Evolutionary conservation across 202 grass and related monocot species (phyloP), one percentile per base, ranked within the genome.

Genomic region (Eragrostis tef): DNA sequence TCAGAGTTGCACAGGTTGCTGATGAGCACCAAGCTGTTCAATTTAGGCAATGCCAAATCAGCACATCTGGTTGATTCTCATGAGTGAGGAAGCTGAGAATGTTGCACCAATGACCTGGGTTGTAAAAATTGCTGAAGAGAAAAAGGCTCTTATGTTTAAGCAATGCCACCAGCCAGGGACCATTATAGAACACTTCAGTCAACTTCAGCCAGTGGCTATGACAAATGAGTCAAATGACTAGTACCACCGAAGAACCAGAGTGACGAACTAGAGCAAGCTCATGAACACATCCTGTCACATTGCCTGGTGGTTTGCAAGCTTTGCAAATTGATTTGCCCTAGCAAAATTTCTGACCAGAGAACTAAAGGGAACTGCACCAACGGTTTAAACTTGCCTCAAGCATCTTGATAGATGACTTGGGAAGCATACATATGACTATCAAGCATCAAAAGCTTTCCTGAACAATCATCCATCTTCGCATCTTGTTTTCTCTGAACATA

Each of bases 261-360:
- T 7, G 12, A 72, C n/a, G 44, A 64, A 41, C n/a, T 27, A 64
- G 9, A 64, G n/a, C 12, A 64, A 73, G 51, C 14, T 64, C 31
- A 31, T 66, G 34, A 64, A 21, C 21, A 74, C 13, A 76, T 71
- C 16, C 20, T 29, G 67, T 52, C 12, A 19, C 6, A 42, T 56
- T 68, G 26, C 42, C n/a, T 16, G 70, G 11, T 19, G 53, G 4
- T 27, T 43, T 22, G 34, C 21, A 62, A 75, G 13, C 46, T 64
- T 71, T 52, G 42, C 6, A 74, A 39, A 74, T 48, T 68, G 42
- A 25, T 44, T 61, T 6, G 3, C 10, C 16, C 0, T 9, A 21
- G 57, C 42, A 73, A 77, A 62, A 6, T 25, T 53, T 51, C 41
- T 56, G 39, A 62, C 8, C 42, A 19, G 20, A 46, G 16, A 84